Base-by-base conservation (phyloP, 2,329 filamentous ascomycete species). In the Aureobasidium uvarum region DNA sequence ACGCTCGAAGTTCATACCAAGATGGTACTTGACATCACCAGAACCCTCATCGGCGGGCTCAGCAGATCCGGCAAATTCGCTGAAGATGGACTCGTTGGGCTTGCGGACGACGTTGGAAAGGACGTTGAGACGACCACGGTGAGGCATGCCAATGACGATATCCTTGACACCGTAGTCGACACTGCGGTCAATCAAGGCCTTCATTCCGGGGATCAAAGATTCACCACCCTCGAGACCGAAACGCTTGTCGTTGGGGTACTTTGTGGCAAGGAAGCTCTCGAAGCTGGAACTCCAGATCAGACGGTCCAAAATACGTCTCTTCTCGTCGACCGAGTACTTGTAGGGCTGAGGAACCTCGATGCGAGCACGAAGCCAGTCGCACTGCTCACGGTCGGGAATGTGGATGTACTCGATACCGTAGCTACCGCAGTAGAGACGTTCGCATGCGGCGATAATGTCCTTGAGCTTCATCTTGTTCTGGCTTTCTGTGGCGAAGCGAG, bases 1-100 rank as follows among this genome's bases (percentile, higher is more conserved):
- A 69, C 95, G 92, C 83, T 99, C 95, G 72, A 99, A 99, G 84
- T 99, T 99, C 95, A 99, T 99, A 76, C 95, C 95, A 74, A 99
- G 83, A 82, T 99, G 95, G 82, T 99, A 99, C 81, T 99, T 99
- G 80, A 99, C 95, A 78, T 99, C 95, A 73, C 95, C 95, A 66
- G 95, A 98, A 67, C 95, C 95, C 81, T 99, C 94, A 72, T 98
- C 95, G 71, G 91, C 90, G 64, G 91, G 91, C 75, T 91, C 92
- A 25, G 90, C 82, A 54, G 89, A 91, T 72, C 95, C 95, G 68
- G 91, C 90, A 74, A 99, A 99, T 79, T 99, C 95, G 77, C 91
- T 96, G 84, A 99, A 99, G 79, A 99, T 99, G 70, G 95, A 98
- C 82, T 98, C 95, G 80, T 99, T 99, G 73, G 95, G 94, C 82